Evolutionary conservation across 805 yeast genomes (phyloP), one percentile per base, ranked within the genome.

Genomic region (Myxozyma udenii): DNA sequence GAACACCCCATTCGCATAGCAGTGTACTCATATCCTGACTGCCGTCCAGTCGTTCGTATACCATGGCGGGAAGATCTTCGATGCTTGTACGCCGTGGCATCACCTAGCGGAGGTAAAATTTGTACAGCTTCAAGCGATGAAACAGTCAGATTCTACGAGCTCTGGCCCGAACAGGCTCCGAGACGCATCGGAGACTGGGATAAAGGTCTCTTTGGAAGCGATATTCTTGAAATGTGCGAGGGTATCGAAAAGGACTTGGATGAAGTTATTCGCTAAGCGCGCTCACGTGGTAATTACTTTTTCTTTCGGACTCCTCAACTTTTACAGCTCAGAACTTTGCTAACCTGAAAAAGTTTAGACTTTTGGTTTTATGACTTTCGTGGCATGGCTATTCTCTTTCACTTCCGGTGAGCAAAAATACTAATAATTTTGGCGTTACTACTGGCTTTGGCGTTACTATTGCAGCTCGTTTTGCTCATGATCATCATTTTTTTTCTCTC

Each of bases 71-170:
- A 50, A 26, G 57, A 55, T n/a, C 63, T 81, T 24, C 73, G 96
- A 57, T 81, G 83, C 0, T 65, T 88, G 33, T 78, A 86, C 53
- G 82, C 93, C 1, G 81, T 78, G 1, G 53, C 75, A 5, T 83
- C 95, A 0, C 88, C 89, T 5, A 84, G 83, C 62, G 74, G 60
- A n/a, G 75, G 2, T 75, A 78, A 48, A 0, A 70, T 89, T 0
- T 84, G 91, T 53, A 80, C 85, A 1, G 90, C 93, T 0, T 74
- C 87, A 0, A 86, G 82, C 63, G 95, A 88, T 66, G 84, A 82
- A 55, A 83, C 93, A 0, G 78, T 89, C 1, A 68, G 91, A 49
- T 82, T 89, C 40, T 87, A 84, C 67, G 76, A 80, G 44, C 58
- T 88, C 4, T 89, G 96, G 95, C 70, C 78, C 19, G 58, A 52